These are phyloP conservation scores for Opeltia flavorubescens DNA, from an alignment of 495 filamentous ascomycete genomes.

Conservation along the genomic window DNA sequence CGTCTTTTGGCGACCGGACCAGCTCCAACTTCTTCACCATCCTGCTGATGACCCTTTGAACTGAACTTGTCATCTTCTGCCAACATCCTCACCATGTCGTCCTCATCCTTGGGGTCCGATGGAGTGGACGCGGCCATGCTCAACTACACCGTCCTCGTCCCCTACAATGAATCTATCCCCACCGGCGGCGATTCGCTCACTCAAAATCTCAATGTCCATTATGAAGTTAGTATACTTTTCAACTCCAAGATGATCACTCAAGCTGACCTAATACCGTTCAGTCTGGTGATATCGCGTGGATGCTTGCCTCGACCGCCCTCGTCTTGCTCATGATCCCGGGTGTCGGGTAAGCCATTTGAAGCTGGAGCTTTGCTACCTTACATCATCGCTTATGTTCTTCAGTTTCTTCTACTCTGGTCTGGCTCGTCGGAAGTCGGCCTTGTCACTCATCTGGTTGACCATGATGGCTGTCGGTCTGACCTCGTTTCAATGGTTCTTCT, in stretches of 20 bases:
- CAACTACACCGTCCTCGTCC: slow-evolving; percentile 33
- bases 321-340: slow-evolving; percentile 97
- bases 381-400: background rate
- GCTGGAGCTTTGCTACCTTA: background rate
- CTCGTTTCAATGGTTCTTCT: slow-evolving; percentile 98
- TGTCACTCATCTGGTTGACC: slow-evolving; percentile 92
- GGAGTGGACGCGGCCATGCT: slow-evolving; percentile 28
- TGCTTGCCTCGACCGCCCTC: slow-evolving; percentile 74
- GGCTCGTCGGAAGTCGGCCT: slow-evolving; percentile 88
- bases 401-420: slow-evolving; percentile 98
- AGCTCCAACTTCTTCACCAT: background rate
- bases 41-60: background rate
- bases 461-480: slow-evolving; percentile 86
- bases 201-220: slow-evolving; percentile 68
- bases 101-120: slow-evolving; percentile 4
- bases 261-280: slow-evolving; percentile 21
- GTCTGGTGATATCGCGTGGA: slow-evolving; percentile 85
- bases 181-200: slow-evolving; percentile 64
- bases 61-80: background rate
- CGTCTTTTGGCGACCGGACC: background rate
- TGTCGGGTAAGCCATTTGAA: slow-evolving; percentile 44
- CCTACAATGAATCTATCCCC: slow-evolving; percentile 50
- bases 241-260: background rate
- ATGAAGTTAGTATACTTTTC: slow-evolving; percentile 42
- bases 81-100: background rate